Conservation (phyloP, 805 yeast species). For the Barnettozyma populi region DNA sequence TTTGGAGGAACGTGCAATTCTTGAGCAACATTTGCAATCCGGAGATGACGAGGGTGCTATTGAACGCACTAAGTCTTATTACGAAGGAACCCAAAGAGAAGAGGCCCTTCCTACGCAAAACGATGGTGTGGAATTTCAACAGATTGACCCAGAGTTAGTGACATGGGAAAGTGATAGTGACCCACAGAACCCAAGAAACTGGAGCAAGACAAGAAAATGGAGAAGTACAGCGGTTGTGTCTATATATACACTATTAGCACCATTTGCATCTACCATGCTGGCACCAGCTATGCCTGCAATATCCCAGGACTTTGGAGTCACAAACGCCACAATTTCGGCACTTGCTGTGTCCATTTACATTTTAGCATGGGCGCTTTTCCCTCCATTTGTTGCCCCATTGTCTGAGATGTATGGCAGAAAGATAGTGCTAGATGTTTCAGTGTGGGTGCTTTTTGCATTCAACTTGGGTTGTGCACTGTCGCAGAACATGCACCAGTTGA, state of each 20-base stretch:
- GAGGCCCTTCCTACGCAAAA: conserved; percentile 28
- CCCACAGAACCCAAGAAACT: conserved; percentile 59
- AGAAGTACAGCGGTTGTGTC: conserved; percentile 43
- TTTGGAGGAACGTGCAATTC: conserved; percentile 20
- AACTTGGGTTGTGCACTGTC: conserved; percentile 57
- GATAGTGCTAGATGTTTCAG: conserved; percentile 44
- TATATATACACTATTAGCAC: conserved; percentile 51
- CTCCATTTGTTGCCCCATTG: conserved; percentile 56
- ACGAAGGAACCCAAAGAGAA: conserved; percentile 16
- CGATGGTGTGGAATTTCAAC: conserved; percentile 49
- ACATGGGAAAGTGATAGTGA: conserved; percentile 64
- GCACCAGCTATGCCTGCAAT: conserved; percentile 56
- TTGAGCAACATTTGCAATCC: conserved; percentile 15
- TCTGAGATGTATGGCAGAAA: conserved; percentile 56
- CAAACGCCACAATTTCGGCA: conserved; percentile 34
- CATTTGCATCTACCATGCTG: conserved; percentile 56
- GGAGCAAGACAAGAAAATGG: conserved; percentile 41
- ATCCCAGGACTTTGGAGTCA: conserved; percentile 37
- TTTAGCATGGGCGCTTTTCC: conserved; percentile 60
- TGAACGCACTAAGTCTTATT: conserved; percentile 10
- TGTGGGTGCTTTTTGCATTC: conserved; percentile 43
- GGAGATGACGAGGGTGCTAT: conserved; percentile 2
- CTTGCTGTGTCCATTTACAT: conserved; percentile 54
- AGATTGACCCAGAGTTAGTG: conserved; percentile 59
- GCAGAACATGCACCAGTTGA: conserved; percentile 47